A percentile compares a stretch with the other conserved stretches of the same genome.
Conservation (phyloP, 2,329 filamentous ascomycete genomes). For the Ceratocystis ficicola region DNA sequence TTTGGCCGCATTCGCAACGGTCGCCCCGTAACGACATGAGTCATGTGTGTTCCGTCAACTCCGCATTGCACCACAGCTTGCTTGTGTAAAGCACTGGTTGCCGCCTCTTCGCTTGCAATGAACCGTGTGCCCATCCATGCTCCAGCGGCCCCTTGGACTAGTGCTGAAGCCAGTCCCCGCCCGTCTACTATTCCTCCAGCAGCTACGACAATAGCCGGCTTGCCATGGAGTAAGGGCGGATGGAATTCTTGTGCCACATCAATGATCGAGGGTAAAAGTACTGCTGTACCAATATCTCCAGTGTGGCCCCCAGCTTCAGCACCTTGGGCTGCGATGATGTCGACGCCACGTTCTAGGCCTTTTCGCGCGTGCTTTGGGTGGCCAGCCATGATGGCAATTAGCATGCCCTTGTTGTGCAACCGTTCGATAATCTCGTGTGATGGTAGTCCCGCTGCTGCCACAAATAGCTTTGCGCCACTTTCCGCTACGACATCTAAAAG, state of each 20-base stretch:
- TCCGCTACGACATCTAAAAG: conserved; percentile 77
- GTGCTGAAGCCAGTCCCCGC: conserved; percentile 60
- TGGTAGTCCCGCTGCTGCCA: conserved; percentile 78
- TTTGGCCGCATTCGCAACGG: conserved; percentile 73
- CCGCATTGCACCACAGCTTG: conserved; percentile 65
- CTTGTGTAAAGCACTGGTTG: conserved; percentile 72
- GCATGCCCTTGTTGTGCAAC: conserved; percentile 65
- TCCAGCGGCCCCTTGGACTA: conserved; percentile 79
- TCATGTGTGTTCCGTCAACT: conserved; percentile 69
- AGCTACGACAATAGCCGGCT: conserved; percentile 67
- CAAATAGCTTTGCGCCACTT: conserved; percentile 74
- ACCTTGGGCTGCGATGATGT: conserved; percentile 85
- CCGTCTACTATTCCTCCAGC: conserved; percentile 82
- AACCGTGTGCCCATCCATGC: conserved; percentile 95
- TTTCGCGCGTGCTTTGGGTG: conserved; percentile 85
- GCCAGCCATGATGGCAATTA: conserved; percentile 97
- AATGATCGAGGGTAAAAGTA: conserved; percentile 75
- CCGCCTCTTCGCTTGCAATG: conserved; percentile 70
- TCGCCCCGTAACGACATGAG: conserved; percentile 68
- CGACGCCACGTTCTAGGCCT: conserved; percentile 72
- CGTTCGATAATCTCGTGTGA: conserved; percentile 59
- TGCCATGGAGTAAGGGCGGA: conserved; percentile 55
- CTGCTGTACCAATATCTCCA: conserved; percentile 71
- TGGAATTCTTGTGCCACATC: conserved; percentile 66
- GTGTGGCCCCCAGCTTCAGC: conserved; percentile 92